Evolutionary conservation across 2,329 filamentous ascomycete genomes (phyloP).

Genomic region (Xylariaceae sp.): DNA sequence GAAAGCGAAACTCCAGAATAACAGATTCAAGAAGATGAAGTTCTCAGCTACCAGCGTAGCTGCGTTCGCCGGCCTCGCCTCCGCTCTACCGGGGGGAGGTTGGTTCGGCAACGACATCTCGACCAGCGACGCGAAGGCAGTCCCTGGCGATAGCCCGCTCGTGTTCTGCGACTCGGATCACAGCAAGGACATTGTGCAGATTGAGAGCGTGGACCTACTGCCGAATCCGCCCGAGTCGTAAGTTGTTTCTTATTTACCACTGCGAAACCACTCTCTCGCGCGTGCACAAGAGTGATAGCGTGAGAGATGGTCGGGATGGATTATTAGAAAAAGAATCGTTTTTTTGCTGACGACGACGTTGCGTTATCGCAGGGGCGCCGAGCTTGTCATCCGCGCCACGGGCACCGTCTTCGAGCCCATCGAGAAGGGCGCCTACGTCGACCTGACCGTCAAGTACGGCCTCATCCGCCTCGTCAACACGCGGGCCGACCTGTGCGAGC

Average conservation of each 20-base stretch:
- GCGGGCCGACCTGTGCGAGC: constrained; percentile 80
- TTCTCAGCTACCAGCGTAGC: constrained; percentile 39
- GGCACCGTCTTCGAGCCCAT: constrained; percentile 72
- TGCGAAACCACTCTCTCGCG: no score
- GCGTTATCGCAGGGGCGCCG: constrained; percentile 59
- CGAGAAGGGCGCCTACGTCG: constrained; percentile 73
- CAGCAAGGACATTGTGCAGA: constrained; percentile 64
- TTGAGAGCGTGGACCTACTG: constrained; percentile 72
- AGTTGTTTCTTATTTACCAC: constrained; percentile 35
- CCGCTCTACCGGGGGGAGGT: constrained; percentile 38
- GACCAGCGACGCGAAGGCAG: constrained; percentile 52
- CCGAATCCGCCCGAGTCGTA: constrained; percentile 90
- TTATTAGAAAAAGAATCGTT: no score
- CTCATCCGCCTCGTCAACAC: constrained; percentile 84
- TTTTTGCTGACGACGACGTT: not conserved
- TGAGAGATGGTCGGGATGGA: no score
- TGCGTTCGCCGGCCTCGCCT: constrained; percentile 35
- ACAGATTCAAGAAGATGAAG: constrained; percentile 31
- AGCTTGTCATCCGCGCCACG: constrained; percentile 71
- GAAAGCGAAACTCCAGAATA: constrained; percentile 9
- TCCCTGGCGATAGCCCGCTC: constrained; percentile 83
- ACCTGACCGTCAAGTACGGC: constrained; percentile 87
- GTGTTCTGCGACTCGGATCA: constrained; percentile 69
- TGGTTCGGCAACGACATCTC: constrained; percentile 47
- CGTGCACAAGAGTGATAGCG: no score